Conservation (phyloP, 2,329 filamentous ascomycete species). For the Neoascochyta sp. region DNA sequence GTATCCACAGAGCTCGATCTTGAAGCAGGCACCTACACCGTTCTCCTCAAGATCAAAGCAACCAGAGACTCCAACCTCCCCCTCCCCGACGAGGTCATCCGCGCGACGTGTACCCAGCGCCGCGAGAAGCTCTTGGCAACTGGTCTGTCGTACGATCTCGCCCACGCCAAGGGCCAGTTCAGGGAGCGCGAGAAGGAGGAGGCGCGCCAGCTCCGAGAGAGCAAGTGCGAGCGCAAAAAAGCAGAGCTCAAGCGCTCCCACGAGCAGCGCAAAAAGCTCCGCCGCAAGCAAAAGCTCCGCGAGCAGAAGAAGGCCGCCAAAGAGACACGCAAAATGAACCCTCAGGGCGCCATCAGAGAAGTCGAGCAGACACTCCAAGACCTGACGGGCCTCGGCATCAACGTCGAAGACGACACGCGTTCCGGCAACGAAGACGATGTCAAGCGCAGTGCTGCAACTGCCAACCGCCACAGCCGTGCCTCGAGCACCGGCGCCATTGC, state of each 20-base stretch:
- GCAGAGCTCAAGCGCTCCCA: slow-evolving; percentile 37
- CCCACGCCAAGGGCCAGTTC: slow-evolving; percentile 62
- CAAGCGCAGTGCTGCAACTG: slow-evolving; percentile 26
- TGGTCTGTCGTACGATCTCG: slow-evolving; percentile 67
- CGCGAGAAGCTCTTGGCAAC: slow-evolving; percentile 72
- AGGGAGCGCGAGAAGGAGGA: slow-evolving; percentile 50
- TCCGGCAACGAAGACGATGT: slow-evolving; percentile 26
- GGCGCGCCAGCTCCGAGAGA: slow-evolving; percentile 38
- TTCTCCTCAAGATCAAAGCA: slow-evolving; percentile 72
- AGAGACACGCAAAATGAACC: slow-evolving; percentile 22
- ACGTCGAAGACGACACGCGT: slow-evolving; percentile 31
- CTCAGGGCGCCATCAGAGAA: slow-evolving; percentile 22
- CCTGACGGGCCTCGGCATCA: slow-evolving; percentile 33
- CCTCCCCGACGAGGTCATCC: slow-evolving; percentile 65
- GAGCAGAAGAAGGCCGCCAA: slow-evolving; percentile 39
- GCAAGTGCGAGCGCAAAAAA: slow-evolving; percentile 37
- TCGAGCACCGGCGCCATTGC: slow-evolving; percentile 26
- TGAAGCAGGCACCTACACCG: slow-evolving; percentile 69
- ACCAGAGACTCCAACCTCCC: slow-evolving; percentile 51
- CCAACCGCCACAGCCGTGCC: slow-evolving; percentile 28
- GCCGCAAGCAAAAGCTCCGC: slow-evolving; percentile 38
- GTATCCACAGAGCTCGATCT: slow-evolving; percentile 74
- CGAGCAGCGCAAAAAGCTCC: slow-evolving; percentile 33
- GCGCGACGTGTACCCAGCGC: slow-evolving; percentile 56
- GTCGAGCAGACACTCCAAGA: slow-evolving; percentile 27